Evolutionary conservation across 2,329 filamentous ascomycete species (phyloP).

Genomic region (Clonostachys rhizophaga): DNA sequence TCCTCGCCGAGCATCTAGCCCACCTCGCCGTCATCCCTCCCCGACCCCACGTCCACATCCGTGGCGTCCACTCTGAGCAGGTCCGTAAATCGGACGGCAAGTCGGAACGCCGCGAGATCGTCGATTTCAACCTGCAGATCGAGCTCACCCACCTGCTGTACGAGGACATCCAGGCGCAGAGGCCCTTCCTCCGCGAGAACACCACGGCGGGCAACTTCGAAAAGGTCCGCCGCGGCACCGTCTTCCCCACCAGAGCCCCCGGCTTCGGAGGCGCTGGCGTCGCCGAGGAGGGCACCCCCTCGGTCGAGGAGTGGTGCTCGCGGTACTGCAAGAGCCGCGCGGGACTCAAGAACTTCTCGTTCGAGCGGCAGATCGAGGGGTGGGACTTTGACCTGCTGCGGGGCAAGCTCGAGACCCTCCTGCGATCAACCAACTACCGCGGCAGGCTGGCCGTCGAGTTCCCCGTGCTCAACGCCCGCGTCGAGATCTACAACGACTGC

Average conservation of each 20-base stretch:
- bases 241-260: constrained; percentile 46
- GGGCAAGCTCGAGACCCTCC: constrained; percentile 46
- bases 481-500: constrained; percentile 61
- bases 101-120: constrained; percentile 37
- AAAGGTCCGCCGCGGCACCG: constrained; percentile 60
- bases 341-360: constrained; percentile 49
- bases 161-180: constrained; percentile 29
- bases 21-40: constrained; percentile 42
- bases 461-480: constrained; percentile 46
- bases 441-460: constrained; percentile 57
- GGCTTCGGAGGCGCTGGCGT: constrained; percentile 24
- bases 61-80: constrained; percentile 46
- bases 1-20: constrained; percentile 38
- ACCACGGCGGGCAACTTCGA: constrained; percentile 52
- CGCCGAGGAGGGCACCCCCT: constrained; percentile 21
- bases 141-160: constrained; percentile 56
- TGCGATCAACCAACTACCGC: constrained; percentile 63
- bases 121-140: constrained; percentile 55
- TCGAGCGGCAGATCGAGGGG: constrained; percentile 50
- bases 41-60: constrained; percentile 44
- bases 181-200: constrained; percentile 12
- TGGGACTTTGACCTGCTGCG: constrained; percentile 53
- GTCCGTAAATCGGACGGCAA: constrained; percentile 27
- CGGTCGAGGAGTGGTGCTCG: constrained; percentile 59
- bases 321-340: constrained; percentile 57